Base-by-base conservation (phyloP, 2,329 filamentous ascomycete species). In the Cladosporium velox region DNA sequence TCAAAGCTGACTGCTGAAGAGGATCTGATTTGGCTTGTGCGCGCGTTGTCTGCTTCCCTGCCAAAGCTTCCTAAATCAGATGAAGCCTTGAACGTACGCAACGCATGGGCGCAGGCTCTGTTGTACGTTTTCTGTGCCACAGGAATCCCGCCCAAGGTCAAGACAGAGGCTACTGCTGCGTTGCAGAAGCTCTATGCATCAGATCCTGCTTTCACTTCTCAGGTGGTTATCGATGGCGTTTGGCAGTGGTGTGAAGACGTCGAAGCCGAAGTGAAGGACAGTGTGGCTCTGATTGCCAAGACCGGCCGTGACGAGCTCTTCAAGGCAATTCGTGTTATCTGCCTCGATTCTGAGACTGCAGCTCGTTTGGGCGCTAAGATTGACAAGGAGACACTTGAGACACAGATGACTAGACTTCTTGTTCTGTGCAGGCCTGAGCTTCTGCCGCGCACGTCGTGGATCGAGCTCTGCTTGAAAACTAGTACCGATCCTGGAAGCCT, bases 401-500 rank as follows among this genome's bases (percentile, higher is more conserved):
- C 81, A 28, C 92, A 97, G 75, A 88, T 96, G 72, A 87, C 93
- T 69, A 86, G 87, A 6, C 80, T 97, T 4, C 81, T 97, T 21
- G 88, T 97, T 21, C 82, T 99, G 30, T 90, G 91, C 65, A 90
- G 92, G 28, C 84, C 88, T 24, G 89, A 93, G 67, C 80, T 99
- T 41, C 86, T 98, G 66, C 90, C 92, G 0, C 86, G 87, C 67
- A 84, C 88, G 24, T 91, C 87, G 68, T 99, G 96, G 96, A 98
- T 99, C 73, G 90, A 95, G 51, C 80, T 93, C 3, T 96, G 92
- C 73, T 84, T 98, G 65, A 88, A 88, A 67, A 89, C 91, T 70
- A 90, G 89, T 14, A 82, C 92, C 14, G 95, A 99, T 77, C 95
- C 95, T 5, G 94, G 93, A 21, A 82, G 86, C 26, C 84, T 99